Base-by-base conservation (phyloP, 768 basidiomycete species). In the Crepidotus variabilis region DNA sequence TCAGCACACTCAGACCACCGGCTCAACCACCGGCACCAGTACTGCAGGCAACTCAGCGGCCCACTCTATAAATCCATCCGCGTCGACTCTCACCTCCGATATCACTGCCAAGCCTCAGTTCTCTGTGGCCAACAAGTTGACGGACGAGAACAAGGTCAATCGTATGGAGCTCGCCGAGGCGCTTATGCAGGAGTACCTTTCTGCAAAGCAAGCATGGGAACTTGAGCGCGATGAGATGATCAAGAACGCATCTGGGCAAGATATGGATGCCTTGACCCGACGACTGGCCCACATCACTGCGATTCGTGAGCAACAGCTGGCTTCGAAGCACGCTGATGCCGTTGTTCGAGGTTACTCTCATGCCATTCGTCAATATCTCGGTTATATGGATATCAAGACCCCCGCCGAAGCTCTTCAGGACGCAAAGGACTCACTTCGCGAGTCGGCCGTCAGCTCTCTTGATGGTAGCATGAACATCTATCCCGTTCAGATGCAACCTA, bases 141-240 rank as follows among this genome's bases (percentile, higher is more conserved):
- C 57, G 34, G 34, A 35, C 35, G 52, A 54, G 5, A 48, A 54
- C 53, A 55, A 58, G 21, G 32, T 69, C 35, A 69, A 61, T 54
- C 60, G 67, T 2, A 62, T 69, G 50, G 67, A 69, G 51, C 56
- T 69, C 16, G 58, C 62, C n/a, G 59, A 65, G 16, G 53, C 62
- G 6, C 54, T 69, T 21, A 66, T 65, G 66, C 57, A 60, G 33
- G 68, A 69, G 32, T 69, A 67, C 39, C 59, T 69, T 11, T 49
- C 60, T 18, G 67, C 67, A 24, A 66, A 66, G 36, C 63, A 65
- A 33, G 64, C 61, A 20, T 69, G 68, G 68, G 68, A 69, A 56
- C 24, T 63, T 13, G 65, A 67, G 34, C 61, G 68, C 2, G 67
- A 69, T 48, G 43, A 48, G 2, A 50, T 69, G 56, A 65, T 67